Evolutionary conservation across 495 filamentous ascomycete species (phyloP).

Genomic region (Jackrogersella minutella): DNA sequence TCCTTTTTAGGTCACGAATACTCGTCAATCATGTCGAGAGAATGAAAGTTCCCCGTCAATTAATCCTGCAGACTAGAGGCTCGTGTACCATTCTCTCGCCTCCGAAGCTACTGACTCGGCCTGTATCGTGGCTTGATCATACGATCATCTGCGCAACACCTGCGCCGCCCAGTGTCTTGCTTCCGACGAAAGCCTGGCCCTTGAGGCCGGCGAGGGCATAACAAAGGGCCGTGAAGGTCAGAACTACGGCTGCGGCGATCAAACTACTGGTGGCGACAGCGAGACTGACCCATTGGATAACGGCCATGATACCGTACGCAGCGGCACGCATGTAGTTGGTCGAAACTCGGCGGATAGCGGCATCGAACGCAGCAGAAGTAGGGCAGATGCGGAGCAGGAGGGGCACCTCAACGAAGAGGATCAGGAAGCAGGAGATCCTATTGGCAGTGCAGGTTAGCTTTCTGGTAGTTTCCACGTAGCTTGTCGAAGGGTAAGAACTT

Average conservation of each 20-base stretch:
- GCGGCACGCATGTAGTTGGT: constrained; percentile 97
- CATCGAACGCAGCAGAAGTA: constrained; percentile 88
- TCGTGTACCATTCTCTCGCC: constrained; percentile 5
- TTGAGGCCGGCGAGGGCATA: constrained; percentile 86
- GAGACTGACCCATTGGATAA: constrained; percentile 82
- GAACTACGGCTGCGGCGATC: constrained; percentile 84
- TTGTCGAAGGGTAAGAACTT: constrained; percentile 45
- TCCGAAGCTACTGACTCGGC: background rate
- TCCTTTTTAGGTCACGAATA: constrained; percentile 17
- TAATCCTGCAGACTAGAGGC: constrained; percentile 1
- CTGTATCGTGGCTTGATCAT: constrained; percentile 52
- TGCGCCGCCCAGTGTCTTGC: constrained; percentile 94
- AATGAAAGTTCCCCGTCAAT: constrained; percentile 6
- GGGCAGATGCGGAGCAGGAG: constrained; percentile 97
- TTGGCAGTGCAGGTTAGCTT: constrained; percentile 21
- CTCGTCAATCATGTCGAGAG: constrained; percentile 24
- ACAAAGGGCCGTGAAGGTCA: constrained; percentile 79
- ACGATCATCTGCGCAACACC: constrained; percentile 99
- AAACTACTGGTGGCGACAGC: constrained; percentile 70
- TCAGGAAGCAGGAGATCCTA: constrained; percentile 80
- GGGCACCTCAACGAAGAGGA: constrained; percentile 97
- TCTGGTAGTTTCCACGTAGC: background rate
- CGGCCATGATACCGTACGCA: constrained; percentile 82
- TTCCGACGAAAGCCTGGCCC: constrained; percentile 93
- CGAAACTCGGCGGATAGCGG: constrained; percentile 88